Percentiles rank a stretch among this genome's conserved stretches.
These are phyloP conservation scores for Actinomucor elegans DNA, from an alignment of 371 early-diverging fungal species.

Conservation along the genomic window DNA sequence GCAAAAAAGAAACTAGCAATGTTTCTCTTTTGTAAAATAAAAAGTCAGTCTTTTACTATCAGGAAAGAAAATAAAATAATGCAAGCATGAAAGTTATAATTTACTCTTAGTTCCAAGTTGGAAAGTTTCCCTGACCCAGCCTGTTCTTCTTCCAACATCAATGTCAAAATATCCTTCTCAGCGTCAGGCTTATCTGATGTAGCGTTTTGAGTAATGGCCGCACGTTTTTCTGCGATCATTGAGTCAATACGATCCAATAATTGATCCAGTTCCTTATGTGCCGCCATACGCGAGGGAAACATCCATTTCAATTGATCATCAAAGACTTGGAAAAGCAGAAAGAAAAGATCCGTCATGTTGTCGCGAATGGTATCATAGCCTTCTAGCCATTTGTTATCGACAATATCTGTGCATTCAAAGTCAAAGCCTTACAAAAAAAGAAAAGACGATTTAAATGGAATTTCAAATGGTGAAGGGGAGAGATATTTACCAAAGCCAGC, in stretches of 20 bases:
- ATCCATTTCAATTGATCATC: constrained; percentile 19
- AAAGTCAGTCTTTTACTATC: background rate
- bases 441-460: too few species aligned
- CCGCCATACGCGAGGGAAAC: constrained; percentile 12
- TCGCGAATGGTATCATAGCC: constrained; percentile 11
- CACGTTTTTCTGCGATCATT: constrained; percentile 28
- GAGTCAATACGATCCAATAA: constrained; percentile 8
- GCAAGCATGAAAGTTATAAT: too few species aligned
- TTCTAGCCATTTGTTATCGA: constrained; percentile 16
- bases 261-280: constrained; percentile 8
- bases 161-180: constrained; percentile 46
- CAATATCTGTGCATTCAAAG: constrained; percentile 6
- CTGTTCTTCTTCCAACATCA: constrained; percentile 41
- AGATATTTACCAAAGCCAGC: constrained; percentile 22
- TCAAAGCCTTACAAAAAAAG: constrained; percentile 13
- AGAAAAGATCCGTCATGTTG: constrained; percentile 10
- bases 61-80: too few species aligned
- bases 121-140: constrained; percentile 19
- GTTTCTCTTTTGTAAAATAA: constrained; percentile 1
- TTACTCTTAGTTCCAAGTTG: constrained; percentile 32
- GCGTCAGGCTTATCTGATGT: constrained; percentile 13
- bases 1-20: constrained; percentile 6
- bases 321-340: constrained; percentile 20
- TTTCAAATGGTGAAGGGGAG: too few species aligned
- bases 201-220: background rate